Percentiles rank a stretch among this genome's conserved stretches.
phyloP scores from a whole-genome alignment of 495 filamentous ascomycete genomes.

The Lineolata rhizophorae region DNA sequence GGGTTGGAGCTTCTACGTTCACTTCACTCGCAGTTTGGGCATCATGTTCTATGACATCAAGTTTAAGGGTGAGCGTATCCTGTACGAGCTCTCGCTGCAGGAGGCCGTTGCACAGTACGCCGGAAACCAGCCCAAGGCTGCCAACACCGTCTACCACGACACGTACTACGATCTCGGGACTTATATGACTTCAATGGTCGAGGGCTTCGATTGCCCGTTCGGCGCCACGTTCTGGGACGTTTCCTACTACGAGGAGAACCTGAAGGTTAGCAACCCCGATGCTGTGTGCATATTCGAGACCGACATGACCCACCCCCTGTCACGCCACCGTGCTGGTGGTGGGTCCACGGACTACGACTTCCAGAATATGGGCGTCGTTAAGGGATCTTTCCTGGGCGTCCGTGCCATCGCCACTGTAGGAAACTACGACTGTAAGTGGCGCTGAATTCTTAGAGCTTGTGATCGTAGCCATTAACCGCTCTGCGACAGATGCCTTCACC shows the following conservation, averaged over 20 bases:
- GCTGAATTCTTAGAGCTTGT: too few species aligned
- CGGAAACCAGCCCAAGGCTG: constrained; percentile 7
- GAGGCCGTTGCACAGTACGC: constrained; percentile 9
- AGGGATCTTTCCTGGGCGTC: constrained; percentile 4
- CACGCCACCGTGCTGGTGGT: constrained; percentile 3
- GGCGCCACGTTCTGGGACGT: constrained; percentile 5
- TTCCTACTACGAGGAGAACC: constrained; percentile 1
- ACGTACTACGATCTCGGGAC: constrained; percentile 7
- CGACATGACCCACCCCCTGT: constrained; percentile 5
- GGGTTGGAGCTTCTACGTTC: constrained; percentile 8
- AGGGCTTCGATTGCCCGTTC: constrained; percentile 8
- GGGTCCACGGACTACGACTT: constrained; percentile 5
- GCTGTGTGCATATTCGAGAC: constrained; percentile 9
- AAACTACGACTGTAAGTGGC: constrained; percentile 12
- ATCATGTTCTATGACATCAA: constrained; percentile 10
- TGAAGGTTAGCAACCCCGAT: constrained; percentile 2
- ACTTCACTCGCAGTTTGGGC: constrained; percentile 4
- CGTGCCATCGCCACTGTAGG: constrained; percentile 8
- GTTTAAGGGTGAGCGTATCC: constrained; percentile 7
- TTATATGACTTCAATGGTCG: constrained; percentile 3
- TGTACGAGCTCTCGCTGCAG: constrained; percentile 11
- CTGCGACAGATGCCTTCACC: too few species aligned
- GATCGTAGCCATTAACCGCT: too few species aligned
- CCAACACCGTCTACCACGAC: constrained; percentile 8
- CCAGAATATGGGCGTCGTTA: constrained; percentile 5